Conservation (phyloP, 768 basidiomycete genomes). For the Leucocoprinus sp. region DNA sequence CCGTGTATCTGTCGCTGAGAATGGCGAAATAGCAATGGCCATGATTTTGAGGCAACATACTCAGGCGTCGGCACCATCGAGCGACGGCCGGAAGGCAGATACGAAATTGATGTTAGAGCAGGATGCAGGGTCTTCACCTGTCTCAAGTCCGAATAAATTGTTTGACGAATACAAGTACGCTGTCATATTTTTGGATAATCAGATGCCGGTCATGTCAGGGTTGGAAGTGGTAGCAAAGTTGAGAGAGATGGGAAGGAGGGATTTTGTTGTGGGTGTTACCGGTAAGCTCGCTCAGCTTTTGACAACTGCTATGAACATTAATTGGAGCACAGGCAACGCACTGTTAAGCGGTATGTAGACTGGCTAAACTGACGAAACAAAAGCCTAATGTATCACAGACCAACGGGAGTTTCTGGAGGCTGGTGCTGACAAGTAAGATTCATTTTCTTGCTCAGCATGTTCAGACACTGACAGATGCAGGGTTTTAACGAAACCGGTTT, state of each 20-base stretch:
- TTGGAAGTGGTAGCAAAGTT: constrained; percentile 58
- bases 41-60: constrained; percentile 46
- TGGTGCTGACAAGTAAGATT: constrained; percentile 62
- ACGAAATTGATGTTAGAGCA: constrained; percentile 32
- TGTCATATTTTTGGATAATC: constrained; percentile 57
- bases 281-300: constrained; percentile 29
- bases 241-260: constrained; percentile 52
- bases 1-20: constrained; percentile 72
- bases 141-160: constrained; percentile 8
- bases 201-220: constrained; percentile 80
- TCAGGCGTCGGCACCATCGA: constrained; percentile 28
- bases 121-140: constrained; percentile 14
- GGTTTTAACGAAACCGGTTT: constrained; percentile 74
- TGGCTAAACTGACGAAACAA: constrained; percentile 5
- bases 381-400: constrained; percentile 32
- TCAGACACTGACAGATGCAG: constrained; percentile 25
- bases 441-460: constrained; percentile 1
- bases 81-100: constrained; percentile 25
- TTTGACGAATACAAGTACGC: constrained; percentile 33
- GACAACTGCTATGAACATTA: not conserved
- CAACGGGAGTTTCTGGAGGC: constrained; percentile 72
- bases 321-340: constrained; percentile 38
- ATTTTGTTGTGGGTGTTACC: constrained; percentile 81
- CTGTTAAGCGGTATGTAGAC: constrained; percentile 34
- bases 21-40: constrained; percentile 71